Base-by-base conservation (phyloP, 371 early-diverging fungal genomes). In the Mucor indicus region DNA sequence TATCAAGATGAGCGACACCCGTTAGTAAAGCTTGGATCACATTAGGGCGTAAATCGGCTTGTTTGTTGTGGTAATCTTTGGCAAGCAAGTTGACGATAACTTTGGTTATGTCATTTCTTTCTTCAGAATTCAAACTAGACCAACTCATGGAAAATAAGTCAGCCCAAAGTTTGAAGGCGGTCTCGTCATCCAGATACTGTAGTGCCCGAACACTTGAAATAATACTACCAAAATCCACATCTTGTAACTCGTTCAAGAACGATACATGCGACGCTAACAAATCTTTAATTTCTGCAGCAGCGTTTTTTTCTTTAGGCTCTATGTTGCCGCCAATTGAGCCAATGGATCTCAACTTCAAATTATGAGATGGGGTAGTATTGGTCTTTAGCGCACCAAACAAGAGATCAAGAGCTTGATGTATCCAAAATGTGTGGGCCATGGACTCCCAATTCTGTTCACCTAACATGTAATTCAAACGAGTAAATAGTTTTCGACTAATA, bases 381-480 rank as follows among this genome's bases (percentile, higher is more conserved):
- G 65, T 60, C 29, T 67, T 73, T 17, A 85, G 68, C 7, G 86
- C 79, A 1, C 92, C 92, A 27, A 96, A 57, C 12, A 98, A 50
- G 17, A 99, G 56, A 60, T 93, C 93, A 24, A 93, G 50, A 0
- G 93, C 92, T 48, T 97, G 95, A 39, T 87, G 88, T 3, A 98
- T 72, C 96, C 98, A 98, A 55, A 92, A 98, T 19, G 85, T 80
- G 16, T 72, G 65, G 0, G 87, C 79, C 9, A 98, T 72, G 44
- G 75, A 83, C 40, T 96, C 96, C 99, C 99, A 98, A 53, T 92
- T 95, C 58, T 99, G 98, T 1, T 92, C 82, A 21, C 90, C 91
- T 21, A 99, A 54, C 17, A 98, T 74, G 55, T 98, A 99, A 31
- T 86, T 84, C 19, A 98, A 64, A 0, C 99, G 81, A 10, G 83